Conservation (phyloP, 805 yeast species). For the Ogataea saltuana region DNA sequence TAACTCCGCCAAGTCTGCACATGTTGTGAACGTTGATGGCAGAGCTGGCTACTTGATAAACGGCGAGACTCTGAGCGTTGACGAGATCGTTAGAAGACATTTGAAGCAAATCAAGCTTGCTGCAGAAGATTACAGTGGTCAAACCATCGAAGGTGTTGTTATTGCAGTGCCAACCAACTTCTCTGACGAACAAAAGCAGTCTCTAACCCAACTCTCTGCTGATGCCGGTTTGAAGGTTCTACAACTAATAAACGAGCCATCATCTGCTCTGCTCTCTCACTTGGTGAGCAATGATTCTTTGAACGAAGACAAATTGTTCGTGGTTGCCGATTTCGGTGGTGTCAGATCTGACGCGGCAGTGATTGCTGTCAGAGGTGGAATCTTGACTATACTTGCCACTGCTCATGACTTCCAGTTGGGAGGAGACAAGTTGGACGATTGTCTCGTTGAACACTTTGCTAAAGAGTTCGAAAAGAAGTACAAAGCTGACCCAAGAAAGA, state of each 20-base stretch:
- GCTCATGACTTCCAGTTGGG: conserved; percentile 81
- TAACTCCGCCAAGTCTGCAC: conserved; percentile 63
- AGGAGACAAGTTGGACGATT: conserved; percentile 82
- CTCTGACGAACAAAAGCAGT: conserved; percentile 67
- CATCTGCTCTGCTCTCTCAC: conserved; percentile 88
- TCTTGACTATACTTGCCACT: conserved; percentile 84
- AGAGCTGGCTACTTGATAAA: conserved; percentile 65
- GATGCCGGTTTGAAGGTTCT: conserved; percentile 76
- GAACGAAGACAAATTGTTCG: conserved; percentile 69
- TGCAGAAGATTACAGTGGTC: conserved; percentile 91
- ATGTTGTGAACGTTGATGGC: conserved; percentile 64
- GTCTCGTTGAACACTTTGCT: conserved; percentile 80
- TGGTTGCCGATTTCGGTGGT: conserved; percentile 97
- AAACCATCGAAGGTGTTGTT: conserved; percentile 76
- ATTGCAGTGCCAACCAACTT: conserved; percentile 90
- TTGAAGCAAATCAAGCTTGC: conserved; percentile 77
- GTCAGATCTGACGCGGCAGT: conserved; percentile 95
- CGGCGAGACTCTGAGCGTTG: conserved; percentile 63
- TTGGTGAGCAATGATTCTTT: conserved; percentile 51
- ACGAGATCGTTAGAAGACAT: conserved; percentile 82
- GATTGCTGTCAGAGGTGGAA: conserved; percentile 89
- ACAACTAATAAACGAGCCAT: conserved; percentile 90
- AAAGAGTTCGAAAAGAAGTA: conserved; percentile 91
- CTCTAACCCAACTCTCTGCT: conserved; percentile 59
- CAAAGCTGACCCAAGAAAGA: conserved; percentile 75